Percentiles rank a stretch among this genome's conserved stretches.
Evolutionary conservation across 1,139 yeast genomes (phyloP).

Genomic region (Scheffersomyces stambukii): DNA sequence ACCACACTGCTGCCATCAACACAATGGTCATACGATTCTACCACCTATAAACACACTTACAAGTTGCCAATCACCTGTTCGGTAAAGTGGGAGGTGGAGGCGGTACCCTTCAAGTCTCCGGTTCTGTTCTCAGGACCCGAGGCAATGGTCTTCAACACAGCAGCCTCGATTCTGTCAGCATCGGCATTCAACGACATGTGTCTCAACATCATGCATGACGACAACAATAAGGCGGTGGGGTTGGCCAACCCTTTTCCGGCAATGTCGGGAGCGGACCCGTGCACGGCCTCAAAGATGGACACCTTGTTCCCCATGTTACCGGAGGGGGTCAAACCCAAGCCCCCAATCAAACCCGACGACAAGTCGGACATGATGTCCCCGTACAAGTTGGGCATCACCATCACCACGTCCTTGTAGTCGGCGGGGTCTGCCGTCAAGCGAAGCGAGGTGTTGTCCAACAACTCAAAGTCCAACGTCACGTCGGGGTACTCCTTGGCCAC

Average conservation of each 20-base stretch:
- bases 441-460: slow-evolving; percentile 93
- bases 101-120: slow-evolving; percentile 91
- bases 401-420: slow-evolving; percentile 74
- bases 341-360: slow-evolving; percentile 96
- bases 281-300: slow-evolving; percentile 97
- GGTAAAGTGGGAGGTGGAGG: slow-evolving; percentile 85
- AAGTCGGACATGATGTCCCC: slow-evolving; percentile 98
- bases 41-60: slow-evolving; percentile 16
- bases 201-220: slow-evolving; percentile 98
- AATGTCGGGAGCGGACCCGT: slow-evolving; percentile 98
- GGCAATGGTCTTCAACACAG: slow-evolving; percentile 90
- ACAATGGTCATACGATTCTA: slow-evolving; percentile 1
- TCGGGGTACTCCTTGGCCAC: slow-evolving; percentile 91
- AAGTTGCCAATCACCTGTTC: slow-evolving; percentile 53
- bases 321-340: slow-evolving; percentile 96
- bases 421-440: slow-evolving; percentile 86
- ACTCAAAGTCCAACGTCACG: slow-evolving; percentile 74
- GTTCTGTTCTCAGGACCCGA: slow-evolving; percentile 92
- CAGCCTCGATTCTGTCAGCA: slow-evolving; percentile 82
- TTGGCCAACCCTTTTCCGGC: slow-evolving; percentile 98
- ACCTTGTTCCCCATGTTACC: slow-evolving; percentile 99
- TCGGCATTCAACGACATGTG: slow-evolving; percentile 85
- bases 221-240: slow-evolving; percentile 94
- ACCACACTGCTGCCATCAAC: too few relatives aligned
- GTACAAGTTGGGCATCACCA: slow-evolving; percentile 99